Base-by-base conservation (phyloP, 2,329 filamentous ascomycete genomes). In the Microascus cirrosus region DNA sequence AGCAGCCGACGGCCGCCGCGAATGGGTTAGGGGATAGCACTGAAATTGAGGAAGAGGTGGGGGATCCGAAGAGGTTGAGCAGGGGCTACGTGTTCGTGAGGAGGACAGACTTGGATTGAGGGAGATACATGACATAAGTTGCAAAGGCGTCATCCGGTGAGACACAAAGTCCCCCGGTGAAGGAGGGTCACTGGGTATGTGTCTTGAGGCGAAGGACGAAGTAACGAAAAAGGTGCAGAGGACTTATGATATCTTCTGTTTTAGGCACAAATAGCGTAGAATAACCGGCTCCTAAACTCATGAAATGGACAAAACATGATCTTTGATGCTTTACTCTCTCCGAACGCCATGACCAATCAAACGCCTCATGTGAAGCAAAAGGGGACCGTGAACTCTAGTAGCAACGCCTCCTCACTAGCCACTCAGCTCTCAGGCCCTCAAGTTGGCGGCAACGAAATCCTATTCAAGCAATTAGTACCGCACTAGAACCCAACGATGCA, bases 51-150 rank as follows among this genome's bases (percentile, higher is more conserved):
- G 80, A 83, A 66, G 80, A 83, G 64, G 65, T 63, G 1, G 78
- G 76, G 0, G 72, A 76, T 51, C 74, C 76, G 10, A 67, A 67
- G 2, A 66, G 73, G 2, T 68, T 83, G 35, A 76, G 73, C 58
- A 73, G 75, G 60, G 80, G 80, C 0, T 83, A 82, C 54, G 73
- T 83, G 20, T 71, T 82, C 2, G 78, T 83, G 2, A 69, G 79
- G 34, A 73, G 74, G 65, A 74, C 69, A 61, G 79, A 83, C 60
- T 63, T 83, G 61, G 74, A 81, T 54, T 82, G 67, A 68, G 60
- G 45, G n/a, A 2, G 13, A 22, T 50, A 11, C 45, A 22, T 13
- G 36, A n/a, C 15, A 42, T 13, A 12, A 3, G 36, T 4, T 13
- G 36, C 15, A 32, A 8, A 32, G 28, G 28, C 8, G 28, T 32